Evolutionary conservation across 2,329 filamentous ascomycete species (phyloP), one percentile per base, ranked within the genome.

Genomic region (Lachnellula occidentalis): DNA sequence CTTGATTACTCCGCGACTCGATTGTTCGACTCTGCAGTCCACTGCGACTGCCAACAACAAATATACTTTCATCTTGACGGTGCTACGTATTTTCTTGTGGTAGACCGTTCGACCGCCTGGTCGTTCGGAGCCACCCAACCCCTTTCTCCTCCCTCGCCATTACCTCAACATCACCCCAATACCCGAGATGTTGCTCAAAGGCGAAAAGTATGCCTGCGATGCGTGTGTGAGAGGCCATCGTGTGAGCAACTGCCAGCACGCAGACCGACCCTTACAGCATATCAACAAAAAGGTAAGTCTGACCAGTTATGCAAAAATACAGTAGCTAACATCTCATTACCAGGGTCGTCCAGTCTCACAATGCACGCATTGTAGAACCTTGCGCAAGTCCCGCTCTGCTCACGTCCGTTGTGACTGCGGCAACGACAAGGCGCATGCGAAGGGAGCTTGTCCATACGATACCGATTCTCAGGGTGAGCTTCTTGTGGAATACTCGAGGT

Each of bases 321-420:
- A 42, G 37, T 48, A 54, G 41, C 55, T 54, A 34, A 56, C 45
- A n/a, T 41, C 14, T 19, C 22, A 34, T 34, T 17, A 21, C 50
- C 22, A 69, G 78, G 92, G 92, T 69, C 88, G 92, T 60, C 94
- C 94, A 59, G 91, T 97, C 65, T 96, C 94, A 66, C 94, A 99
- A 85, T 99, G 94, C 75, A 83, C 90, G 64, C 94, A 99, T 76
- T 99, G 94, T 76, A 92, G 94, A 72, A 84, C 88, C 64, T 87
- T 95, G 79, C 92, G 94, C 76, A 97, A 97, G 80, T 92, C 90
- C 73, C 90, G 94, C 67, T 87, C 92, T 56, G 90, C 92, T 61
- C 94, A 97, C 74, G 83, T 94, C 69, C 95, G 94, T 74, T 99
- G 94, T 76, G 92, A 97, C 74, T 99, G 94, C 73, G 92, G 90